Evolutionary conservation across 1,139 yeast genomes (phyloP), one percentile per base, ranked within the genome.

Genomic region (Meyerozyma sp.): DNA sequence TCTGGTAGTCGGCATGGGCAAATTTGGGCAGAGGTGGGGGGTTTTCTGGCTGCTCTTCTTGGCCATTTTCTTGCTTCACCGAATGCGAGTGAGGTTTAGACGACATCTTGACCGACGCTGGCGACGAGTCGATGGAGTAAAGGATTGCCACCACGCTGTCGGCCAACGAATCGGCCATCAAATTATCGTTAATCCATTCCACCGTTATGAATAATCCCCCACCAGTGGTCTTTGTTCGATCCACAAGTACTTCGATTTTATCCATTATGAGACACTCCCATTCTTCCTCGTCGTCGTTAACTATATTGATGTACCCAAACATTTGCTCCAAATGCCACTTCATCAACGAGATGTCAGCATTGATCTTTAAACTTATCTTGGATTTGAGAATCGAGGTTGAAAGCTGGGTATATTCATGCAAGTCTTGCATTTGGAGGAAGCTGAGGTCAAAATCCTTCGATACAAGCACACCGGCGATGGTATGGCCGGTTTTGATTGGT

Each of bases 311-410:
- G 55, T 76, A 80, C 1, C 98, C 98, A 73, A 93, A 93, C 98
- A 94, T 93, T 59, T 91, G 98, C 49, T 86, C 82, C 49, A 93
- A 75, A 60, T 93, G 98, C 89, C 95, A 93, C 50, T 79, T 77
- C 48, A 94, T 79, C 47, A 93, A 71, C 39, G 87, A 85, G 27
- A 87, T 77, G 41, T 86, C 88, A 5, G 97, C 95, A 59, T 84
- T 82, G 41, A 94, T 87, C 44, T 79, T 77, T 28, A 93, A 68
- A 13, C 82, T 75, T 59, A 91, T 96, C 50, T 86, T 78, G 50
- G 95, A 95, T 55, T 83, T 83, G 25, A 93, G 82, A 10, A 86
- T 77, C 2, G 96, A 87, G 0, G 98, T 87, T 0, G 95, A 83
- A 45, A 93, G 71, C 44, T 89, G 94, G 0, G 96, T 82, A 56